Percentiles rank a stretch among this genome's conserved stretches.
Conservation (phyloP, 148 eudicot species). For the Vaccinium macrocarpon region DNA sequence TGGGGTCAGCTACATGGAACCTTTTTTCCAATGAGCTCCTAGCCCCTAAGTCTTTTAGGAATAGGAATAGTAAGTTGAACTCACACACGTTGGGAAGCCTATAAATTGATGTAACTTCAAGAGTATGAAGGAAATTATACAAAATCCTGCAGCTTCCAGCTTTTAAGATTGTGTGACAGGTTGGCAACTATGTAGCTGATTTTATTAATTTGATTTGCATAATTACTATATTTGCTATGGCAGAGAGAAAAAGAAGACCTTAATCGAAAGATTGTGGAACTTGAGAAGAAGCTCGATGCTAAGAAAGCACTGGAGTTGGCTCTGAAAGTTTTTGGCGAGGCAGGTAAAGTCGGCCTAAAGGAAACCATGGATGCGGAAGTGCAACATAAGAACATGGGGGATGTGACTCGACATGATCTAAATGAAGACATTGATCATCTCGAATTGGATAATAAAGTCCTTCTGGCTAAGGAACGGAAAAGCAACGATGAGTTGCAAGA, state of each 20-base stretch:
- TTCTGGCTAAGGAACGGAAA: constrained; percentile 51
- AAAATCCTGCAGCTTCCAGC: neutral
- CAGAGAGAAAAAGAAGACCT: constrained; percentile 65
- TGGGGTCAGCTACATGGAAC: too few species aligned
- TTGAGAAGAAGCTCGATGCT: constrained; percentile 59
- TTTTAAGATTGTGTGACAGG: neutral
- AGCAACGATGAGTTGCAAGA: constrained; percentile 70
- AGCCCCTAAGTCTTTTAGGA: too few species aligned
- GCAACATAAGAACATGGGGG: constrained; percentile 32
- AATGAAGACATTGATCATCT: constrained; percentile 48
- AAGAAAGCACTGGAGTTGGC: constrained; percentile 79
- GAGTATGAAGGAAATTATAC: neutral
- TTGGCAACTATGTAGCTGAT: constrained; percentile 27
- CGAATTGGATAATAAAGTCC: constrained; percentile 48
- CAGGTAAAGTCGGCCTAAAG: constrained; percentile 37
- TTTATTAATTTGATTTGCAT: neutral
- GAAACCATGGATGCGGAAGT: neutral
- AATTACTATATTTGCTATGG: neutral
- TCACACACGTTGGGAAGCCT: too few species aligned
- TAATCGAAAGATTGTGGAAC: constrained; percentile 53
- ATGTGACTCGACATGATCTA: constrained; percentile 42
- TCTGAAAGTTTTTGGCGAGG: constrained; percentile 54
- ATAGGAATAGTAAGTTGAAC: too few species aligned
- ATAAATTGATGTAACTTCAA: too few species aligned
- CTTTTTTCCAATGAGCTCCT: too few species aligned